Base-by-base conservation (phyloP, 2,329 filamentous ascomycete species). In the Cadophora sp. region DNA sequence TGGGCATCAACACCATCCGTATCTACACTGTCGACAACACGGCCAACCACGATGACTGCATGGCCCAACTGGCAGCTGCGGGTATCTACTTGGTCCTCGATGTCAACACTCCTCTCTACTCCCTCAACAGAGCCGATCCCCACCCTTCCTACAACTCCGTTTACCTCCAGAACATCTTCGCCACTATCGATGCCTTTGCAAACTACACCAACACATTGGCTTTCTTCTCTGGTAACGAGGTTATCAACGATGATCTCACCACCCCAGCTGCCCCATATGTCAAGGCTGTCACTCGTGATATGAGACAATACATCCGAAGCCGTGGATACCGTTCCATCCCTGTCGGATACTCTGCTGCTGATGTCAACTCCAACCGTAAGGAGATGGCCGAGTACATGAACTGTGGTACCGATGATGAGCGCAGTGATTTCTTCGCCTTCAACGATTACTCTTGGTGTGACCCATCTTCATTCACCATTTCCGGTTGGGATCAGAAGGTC, bases 21-120 rank as follows among this genome's bases (percentile, higher is more conserved):
- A 86, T 92, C 68, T 92, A 92, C 83, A 89, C 87, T 1, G 86
- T 92, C 72, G 90, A 92, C 80, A 92, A 91, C 82, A 86, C 86
- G 55, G 81, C 83, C 69, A 79, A 88, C 78, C 90, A 92, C 78
- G 88, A 91, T 74, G 83, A 84, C 70, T 92, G 90, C 80, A 92
- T 92, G 90, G 81, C 81, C 56, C 82, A 83, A 47, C 81, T 92
- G 66, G 87, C 88, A 41, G 87, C 86, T 73, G 89, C 89, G 65
- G 89, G 89, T 69, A 92, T 92, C 81, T 92, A 92, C 82, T 83
- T 92, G 33, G 88, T 90, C 13, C 83, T 92, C 58, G 89, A 92
- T 74, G 86, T 91, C 79, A 91, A 91, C 82, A 89, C 86, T 20
- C 89, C 89, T 69, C 84, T 86, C 71, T 91, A 91, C 81, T 90